Conservation (phyloP, 2,329 filamentous ascomycete species). For the Scopulariopsis brevicaulis region DNA sequence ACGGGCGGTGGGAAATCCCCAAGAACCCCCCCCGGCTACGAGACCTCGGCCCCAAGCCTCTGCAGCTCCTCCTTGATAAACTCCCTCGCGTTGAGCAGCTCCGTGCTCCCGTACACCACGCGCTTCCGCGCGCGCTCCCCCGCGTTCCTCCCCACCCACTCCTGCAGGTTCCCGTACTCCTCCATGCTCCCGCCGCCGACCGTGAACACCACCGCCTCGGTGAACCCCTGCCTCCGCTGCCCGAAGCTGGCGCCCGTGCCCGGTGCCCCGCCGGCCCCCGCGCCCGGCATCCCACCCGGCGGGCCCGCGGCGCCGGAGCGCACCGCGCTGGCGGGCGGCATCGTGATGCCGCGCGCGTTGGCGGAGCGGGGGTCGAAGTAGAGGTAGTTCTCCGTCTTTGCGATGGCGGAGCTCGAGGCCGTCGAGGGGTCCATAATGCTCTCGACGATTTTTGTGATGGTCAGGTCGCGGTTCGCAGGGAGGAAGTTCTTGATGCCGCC, state of each 20-base stretch:
- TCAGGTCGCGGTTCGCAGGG: constrained; percentile 90
- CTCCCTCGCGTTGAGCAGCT: constrained; percentile 58
- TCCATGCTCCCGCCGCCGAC: constrained; percentile 97
- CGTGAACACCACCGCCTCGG: constrained; percentile 85
- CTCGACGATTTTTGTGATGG: constrained; percentile 95
- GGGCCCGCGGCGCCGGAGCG: constrained; percentile 29
- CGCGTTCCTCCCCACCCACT: constrained; percentile 77
- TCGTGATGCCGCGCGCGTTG: constrained; percentile 73
- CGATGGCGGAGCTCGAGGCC: constrained; percentile 82
- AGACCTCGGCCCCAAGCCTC: constrained; percentile 46
- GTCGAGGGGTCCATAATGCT: constrained; percentile 93
- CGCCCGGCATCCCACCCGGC: constrained; percentile 37
- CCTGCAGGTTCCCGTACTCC: constrained; percentile 93
- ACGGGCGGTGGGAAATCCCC: background rate
- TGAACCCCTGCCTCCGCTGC: constrained; percentile 79
- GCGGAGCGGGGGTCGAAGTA: constrained; percentile 95
- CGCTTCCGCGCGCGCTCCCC: constrained; percentile 59
- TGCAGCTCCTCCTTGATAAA: constrained; percentile 55
- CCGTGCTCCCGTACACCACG: constrained; percentile 92
- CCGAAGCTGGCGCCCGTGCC: constrained; percentile 81
- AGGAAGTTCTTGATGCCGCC: constrained; percentile 97
- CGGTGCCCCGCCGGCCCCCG: constrained; percentile 16
- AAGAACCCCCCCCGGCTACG: background rate
- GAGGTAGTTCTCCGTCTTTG: constrained; percentile 91
- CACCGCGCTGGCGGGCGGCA: constrained; percentile 65